Base-by-base conservation (phyloP, 1,284 basidiomycete species). In the Afroboletus lepidellus region DNA sequence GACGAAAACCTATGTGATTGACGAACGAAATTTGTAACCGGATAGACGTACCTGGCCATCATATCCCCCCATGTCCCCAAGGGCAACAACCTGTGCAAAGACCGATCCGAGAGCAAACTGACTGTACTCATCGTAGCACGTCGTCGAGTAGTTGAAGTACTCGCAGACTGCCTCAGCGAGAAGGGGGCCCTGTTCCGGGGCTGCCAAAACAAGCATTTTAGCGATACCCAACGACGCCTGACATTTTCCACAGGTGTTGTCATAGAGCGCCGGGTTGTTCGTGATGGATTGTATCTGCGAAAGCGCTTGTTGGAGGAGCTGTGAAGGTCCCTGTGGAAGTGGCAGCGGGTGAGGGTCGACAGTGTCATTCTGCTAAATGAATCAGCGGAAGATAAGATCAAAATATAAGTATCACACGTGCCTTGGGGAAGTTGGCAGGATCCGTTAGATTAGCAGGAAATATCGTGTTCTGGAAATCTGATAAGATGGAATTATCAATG, bases 271-370 rank as follows among this genome's bases (percentile, higher is more conserved):
- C 5, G 81, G 72, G 57, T 74, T 85, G 12, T 62, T 59, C 20
- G 72, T 60, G 52, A 86, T 80, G 2, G 77, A 77, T 38, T 73
- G 53, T 41, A 87, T 74, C 61, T 85, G 82, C 3, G 65, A 61
- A 27, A 81, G 59, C 2, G 84, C 83, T 48, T 75, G 72, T 24
- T 71, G 62, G 41, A 80, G 71, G 25, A 86, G 69, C 24, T 64
- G 59, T 3, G 72, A 66, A 16, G 75, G 62, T 41, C 79, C 72
- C 20, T 79, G 77, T 38, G 64, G 72, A 1, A 74, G 74, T 0
- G 87, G 87, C 12, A 89, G 73, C 12, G 78, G 77, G 51, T 84
- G 83, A 0, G 84, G 84, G 62, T 89, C 85, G 29, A 67, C 67
- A 0, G 80, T 83, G 58, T 85, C 74, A 55, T 81, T 77, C 67